phyloP scores from a whole-genome alignment of 2,329 filamentous ascomycete species.

The Penicillium sp. region DNA sequence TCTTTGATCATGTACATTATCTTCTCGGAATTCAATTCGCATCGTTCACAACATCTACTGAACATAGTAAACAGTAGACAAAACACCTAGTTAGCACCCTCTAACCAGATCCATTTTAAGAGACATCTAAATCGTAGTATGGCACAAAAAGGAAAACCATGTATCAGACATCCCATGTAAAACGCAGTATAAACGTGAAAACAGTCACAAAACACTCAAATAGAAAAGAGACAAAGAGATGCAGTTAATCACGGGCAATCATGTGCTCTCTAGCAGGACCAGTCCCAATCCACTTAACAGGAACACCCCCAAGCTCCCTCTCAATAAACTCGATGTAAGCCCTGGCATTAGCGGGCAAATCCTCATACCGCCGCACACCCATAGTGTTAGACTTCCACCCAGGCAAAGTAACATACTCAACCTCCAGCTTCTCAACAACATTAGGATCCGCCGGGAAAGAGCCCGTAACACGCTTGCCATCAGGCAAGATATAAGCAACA shows the following conservation, averaged over 20 bases:
- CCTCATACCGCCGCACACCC: conserved; percentile 53
- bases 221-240: conserved; percentile 27
- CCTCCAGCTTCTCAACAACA: conserved; percentile 51
- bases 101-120: conserved; percentile 12
- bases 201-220: conserved; percentile 6
- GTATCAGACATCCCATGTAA: conserved; percentile 21
- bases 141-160: conserved; percentile 14
- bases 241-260: conserved; percentile 48
- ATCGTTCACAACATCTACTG: no score
- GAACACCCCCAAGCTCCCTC: conserved; percentile 52
- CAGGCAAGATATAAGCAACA: conserved; percentile 51
- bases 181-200: conserved; percentile 14
- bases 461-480: conserved; percentile 49
- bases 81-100: background rate
- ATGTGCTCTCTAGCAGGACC: conserved; percentile 60
- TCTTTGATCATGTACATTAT: conserved; percentile 15
- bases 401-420: conserved; percentile 57
- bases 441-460: conserved; percentile 58
- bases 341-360: conserved; percentile 55
- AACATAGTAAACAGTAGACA: background rate
- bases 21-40: no score
- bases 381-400: conserved; percentile 61
- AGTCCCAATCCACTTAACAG: conserved; percentile 61
- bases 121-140: conserved; percentile 17
- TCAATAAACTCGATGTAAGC: conserved; percentile 62